Conservation (phyloP, 176 grass and related monocot genomes). For the Canna indica region DNA sequence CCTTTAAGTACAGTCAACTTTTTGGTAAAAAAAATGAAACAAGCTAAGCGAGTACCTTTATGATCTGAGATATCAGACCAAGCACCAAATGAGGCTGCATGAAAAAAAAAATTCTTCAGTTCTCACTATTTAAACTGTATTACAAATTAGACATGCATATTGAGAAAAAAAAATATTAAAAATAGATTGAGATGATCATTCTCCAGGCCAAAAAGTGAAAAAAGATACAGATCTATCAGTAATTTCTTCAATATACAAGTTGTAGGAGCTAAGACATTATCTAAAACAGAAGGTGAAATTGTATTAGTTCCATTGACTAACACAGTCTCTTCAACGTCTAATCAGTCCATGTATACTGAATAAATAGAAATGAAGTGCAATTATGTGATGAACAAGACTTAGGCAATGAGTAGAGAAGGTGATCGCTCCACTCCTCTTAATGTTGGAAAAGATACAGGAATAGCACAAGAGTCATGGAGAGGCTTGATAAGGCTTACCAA, state of each 20-base stretch:
- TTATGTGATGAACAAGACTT: too few relatives aligned
- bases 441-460: background rate
- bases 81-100: constrained; percentile 95
- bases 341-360: too few relatives aligned
- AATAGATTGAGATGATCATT: background rate
- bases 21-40: background rate
- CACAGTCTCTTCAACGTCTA: too few relatives aligned
- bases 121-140: background rate
- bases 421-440: background rate
- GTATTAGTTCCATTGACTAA: background rate
- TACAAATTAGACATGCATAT: background rate
- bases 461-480: background rate
- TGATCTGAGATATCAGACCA: constrained; percentile 98
- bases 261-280: background rate
- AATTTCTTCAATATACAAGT: background rate
- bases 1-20: background rate
- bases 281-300: background rate
- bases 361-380: background rate
- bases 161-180: background rate
- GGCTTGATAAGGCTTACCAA: background rate
- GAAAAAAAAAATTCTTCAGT: constrained; percentile 1
- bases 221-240: background rate
- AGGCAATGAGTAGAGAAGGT: too few relatives aligned
- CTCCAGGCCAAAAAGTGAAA: background rate
- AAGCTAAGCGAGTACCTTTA: constrained; percentile 49